Percentiles rank a stretch among this genome's conserved stretches.
Conservation (phyloP, 805 yeast genomes). For the Hanseniaspora nectarophila region DNA sequence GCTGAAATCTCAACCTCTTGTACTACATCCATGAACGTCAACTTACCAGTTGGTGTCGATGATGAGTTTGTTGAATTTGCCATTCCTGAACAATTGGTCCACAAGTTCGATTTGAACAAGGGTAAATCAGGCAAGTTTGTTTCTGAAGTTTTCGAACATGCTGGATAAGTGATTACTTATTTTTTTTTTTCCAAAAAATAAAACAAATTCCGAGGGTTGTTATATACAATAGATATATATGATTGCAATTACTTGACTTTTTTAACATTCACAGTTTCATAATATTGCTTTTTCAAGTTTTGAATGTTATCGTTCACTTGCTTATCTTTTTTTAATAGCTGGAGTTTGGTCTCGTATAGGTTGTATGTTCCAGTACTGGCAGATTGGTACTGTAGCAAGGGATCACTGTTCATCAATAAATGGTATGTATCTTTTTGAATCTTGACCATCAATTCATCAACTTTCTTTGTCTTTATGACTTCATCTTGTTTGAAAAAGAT, state of each 20-base stretch:
- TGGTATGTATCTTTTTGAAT: slow-evolving; percentile 25
- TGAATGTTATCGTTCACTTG: neutral
- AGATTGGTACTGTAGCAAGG: slow-evolving; percentile 25
- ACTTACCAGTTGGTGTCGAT: slow-evolving; percentile 59
- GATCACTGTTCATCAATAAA: slow-evolving; percentile 24
- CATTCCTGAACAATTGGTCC: slow-evolving; percentile 85
- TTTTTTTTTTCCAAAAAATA: too few relatives aligned
- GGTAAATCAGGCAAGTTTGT: slow-evolving; percentile 44
- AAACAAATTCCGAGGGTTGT: too few relatives aligned
- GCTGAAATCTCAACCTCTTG: slow-evolving; percentile 75
- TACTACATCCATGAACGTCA: slow-evolving; percentile 74
- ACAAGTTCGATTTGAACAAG: slow-evolving; percentile 33
- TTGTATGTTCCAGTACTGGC: slow-evolving; percentile 20
- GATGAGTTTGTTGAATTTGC: slow-evolving; percentile 71
- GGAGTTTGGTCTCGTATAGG: slow-evolving; percentile 22
- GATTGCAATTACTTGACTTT: neutral
- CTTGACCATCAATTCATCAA: neutral
- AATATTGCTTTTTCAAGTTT: neutral
- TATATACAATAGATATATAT: neutral
- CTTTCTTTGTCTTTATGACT: neutral
- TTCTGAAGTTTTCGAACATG: slow-evolving; percentile 69
- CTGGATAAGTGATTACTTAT: slow-evolving; percentile 37
- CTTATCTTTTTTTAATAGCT: slow-evolving; percentile 20
- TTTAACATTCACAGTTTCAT: slow-evolving; percentile 3
- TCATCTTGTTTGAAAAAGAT: neutral